Evolutionary conservation across 805 yeast genomes (phyloP), one percentile per base, ranked within the genome.

Genomic region (Metschnikowia lachancei): DNA sequence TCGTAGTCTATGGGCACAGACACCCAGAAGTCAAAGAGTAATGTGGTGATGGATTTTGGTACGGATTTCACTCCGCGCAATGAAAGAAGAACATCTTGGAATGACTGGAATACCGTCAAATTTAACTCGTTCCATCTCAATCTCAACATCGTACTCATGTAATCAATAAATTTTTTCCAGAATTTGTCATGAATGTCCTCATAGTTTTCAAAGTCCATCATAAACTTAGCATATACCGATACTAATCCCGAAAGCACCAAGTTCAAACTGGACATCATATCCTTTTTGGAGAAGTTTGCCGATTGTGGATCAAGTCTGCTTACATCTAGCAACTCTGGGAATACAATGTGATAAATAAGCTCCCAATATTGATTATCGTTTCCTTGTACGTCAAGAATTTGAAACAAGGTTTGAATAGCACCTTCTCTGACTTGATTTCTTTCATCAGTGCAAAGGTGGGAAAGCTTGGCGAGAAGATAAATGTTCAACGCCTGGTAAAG

Each of bases 351-450:
- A 56, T 81, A 83, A 3, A 91, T 77, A n/a, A 82, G 63, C 22
- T 74, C 66, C 97, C 97, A 90, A 1, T 80, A 69, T 0, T 81
- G 76, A 5, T 51, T 45, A 16, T 82, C 68, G 24, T 47, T 47
- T 4, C 63, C 65, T 14, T 61, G 61, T 5, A 54, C 59, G 20
- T 62, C 64, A 7, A 62, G 47, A 24, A 92, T 83, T 53, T 91
- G 80, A 65, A 89, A 88, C 53, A 91, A 82, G 0, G 97, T 92
- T 60, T 90, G 95, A 13, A 89, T 77, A 0, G 97, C 83, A 2
- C 97, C 97, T 57, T 89, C 90, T 50, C 95, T 76, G 0, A 92
- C 96, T 56, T 90, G 95, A 1, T 83, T 76, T 45, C 96, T 75
- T 2, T 72, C 58, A 53, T 86, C 95, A 22, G 68, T 61, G 0